Conservation (phyloP, 345 rosid species). For the Jatropha curcas region DNA sequence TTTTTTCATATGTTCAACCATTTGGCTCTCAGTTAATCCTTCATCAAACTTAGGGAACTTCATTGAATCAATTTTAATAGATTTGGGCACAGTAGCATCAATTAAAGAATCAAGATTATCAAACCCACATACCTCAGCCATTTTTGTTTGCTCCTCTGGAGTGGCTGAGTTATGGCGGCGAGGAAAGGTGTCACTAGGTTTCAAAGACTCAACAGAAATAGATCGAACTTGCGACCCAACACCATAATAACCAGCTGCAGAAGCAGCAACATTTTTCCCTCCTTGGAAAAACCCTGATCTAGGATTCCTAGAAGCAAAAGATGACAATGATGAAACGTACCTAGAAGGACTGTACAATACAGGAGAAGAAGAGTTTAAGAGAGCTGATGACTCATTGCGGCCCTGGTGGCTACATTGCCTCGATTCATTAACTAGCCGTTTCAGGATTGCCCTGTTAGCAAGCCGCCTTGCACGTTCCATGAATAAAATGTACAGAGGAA, state of each 20-base stretch:
- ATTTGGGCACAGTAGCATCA: conserved; percentile 94
- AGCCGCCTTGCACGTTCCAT: conserved; percentile 96
- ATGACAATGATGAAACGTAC: conserved; percentile 70
- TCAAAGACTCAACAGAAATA: conserved; percentile 73
- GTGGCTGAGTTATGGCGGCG: conserved; percentile 95
- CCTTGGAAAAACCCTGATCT: conserved; percentile 34
- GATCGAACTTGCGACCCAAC: conserved; percentile 55
- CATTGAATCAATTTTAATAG: conserved; percentile 86
- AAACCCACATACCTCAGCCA: conserved; percentile 76
- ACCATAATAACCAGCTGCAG: conserved; percentile 24
- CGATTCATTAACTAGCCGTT: conserved; percentile 57
- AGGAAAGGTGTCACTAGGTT: conserved; percentile 77
- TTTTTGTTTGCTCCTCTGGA: conserved; percentile 76
- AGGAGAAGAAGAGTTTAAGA: conserved; percentile 34
- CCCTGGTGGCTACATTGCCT: conserved; percentile 44
- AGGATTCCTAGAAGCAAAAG: conserved; percentile 40
- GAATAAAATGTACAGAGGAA: conserved; percentile 3
- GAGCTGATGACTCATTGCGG: conserved; percentile 33
- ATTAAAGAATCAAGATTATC: conserved; percentile 63
- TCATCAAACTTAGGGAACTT: conserved; percentile 81
- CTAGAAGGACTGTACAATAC: conserved; percentile 58
- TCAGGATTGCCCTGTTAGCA: conserved; percentile 79
- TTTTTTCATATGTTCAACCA: conserved; percentile 71
- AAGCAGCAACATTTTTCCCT: conserved; percentile 20
- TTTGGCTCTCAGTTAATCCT: conserved; percentile 87